phyloP scores from a whole-genome alignment of 805 yeast species.

The Myxozyma geophila region DNA sequence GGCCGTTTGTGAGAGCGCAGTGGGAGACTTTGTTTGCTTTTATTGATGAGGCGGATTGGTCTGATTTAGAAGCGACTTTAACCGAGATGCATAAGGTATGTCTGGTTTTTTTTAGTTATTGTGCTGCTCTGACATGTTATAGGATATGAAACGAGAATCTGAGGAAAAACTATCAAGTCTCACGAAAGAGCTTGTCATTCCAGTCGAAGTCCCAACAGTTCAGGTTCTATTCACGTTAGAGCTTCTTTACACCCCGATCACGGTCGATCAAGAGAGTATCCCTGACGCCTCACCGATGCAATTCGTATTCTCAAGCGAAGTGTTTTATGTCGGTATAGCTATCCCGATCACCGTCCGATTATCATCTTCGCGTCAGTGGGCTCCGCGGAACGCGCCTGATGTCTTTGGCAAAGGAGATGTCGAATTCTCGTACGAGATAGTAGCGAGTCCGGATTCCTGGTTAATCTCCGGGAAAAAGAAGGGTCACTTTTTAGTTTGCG shows the following conservation, averaged over 20 bases:
- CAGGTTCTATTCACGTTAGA: conserved; percentile 65
- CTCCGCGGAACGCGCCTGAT: conserved; percentile 23
- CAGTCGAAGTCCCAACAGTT: conserved; percentile 66
- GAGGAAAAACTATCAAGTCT: conserved; percentile 29
- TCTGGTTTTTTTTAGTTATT: neutral
- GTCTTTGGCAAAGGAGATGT: conserved; percentile 26
- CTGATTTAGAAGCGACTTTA: neutral
- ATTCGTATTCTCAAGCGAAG: conserved; percentile 42
- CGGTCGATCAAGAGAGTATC: neutral
- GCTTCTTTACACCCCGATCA: conserved; percentile 32
- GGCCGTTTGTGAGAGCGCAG: conserved; percentile 15
- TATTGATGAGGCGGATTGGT: conserved; percentile 23
- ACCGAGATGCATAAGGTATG: conserved; percentile 14
- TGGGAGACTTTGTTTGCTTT: conserved; percentile 19
- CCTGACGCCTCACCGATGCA: conserved; percentile 8
- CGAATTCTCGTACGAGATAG: conserved; percentile 54
- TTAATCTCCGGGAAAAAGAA: conserved; percentile 71
- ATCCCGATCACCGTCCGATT: conserved; percentile 54
- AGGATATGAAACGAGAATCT: conserved; percentile 29
- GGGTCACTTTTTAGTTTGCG: conserved; percentile 49
- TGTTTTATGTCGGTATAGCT: conserved; percentile 66
- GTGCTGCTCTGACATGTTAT: neutral
- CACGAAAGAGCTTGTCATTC: conserved; percentile 49
- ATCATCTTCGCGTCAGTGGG: conserved; percentile 55
- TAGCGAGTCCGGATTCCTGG: conserved; percentile 72